Conservation (phyloP, 148 eudicot genomes). For the Rhododendron kiyosumense region DNA sequence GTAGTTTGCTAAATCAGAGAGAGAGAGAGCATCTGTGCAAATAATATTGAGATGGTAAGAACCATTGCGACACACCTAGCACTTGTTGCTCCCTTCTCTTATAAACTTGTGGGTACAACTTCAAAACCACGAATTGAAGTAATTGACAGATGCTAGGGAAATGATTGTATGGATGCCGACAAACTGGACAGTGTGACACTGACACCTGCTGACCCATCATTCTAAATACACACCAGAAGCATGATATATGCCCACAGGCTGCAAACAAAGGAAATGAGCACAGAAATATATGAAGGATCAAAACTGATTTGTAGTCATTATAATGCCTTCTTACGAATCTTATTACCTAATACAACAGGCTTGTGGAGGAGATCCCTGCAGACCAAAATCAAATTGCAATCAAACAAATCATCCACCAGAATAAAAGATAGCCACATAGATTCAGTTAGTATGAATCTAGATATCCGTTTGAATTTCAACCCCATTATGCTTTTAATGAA, state of each 20-base stretch:
- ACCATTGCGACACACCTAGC: constrained; percentile 30
- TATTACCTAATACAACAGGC: constrained; percentile 65
- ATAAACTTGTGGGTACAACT: constrained; percentile 60
- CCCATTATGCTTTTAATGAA: neutral
- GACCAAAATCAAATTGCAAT: neutral
- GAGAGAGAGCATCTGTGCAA: neutral
- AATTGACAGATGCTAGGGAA: constrained; percentile 60
- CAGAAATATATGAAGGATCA: neutral
- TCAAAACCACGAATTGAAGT: constrained; percentile 49
- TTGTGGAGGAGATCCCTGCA: constrained; percentile 28
- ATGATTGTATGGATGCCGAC: constrained; percentile 55
- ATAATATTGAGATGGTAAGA: neutral
- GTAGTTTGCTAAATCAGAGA: neutral
- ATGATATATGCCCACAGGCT: constrained; percentile 78
- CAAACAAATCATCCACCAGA: neutral
- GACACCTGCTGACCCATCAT: constrained; percentile 45
- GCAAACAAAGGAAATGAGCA: constrained; percentile 19
- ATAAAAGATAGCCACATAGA: neutral
- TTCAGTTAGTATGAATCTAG: neutral
- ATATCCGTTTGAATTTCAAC: neutral
- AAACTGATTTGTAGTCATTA: neutral
- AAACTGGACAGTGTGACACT: constrained; percentile 58
- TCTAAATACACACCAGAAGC: constrained; percentile 66
- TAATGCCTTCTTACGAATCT: neutral
- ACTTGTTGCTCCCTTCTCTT: constrained; percentile 47